Conservation (phyloP, 106 monocot species). For the Acorus gramineus region DNA sequence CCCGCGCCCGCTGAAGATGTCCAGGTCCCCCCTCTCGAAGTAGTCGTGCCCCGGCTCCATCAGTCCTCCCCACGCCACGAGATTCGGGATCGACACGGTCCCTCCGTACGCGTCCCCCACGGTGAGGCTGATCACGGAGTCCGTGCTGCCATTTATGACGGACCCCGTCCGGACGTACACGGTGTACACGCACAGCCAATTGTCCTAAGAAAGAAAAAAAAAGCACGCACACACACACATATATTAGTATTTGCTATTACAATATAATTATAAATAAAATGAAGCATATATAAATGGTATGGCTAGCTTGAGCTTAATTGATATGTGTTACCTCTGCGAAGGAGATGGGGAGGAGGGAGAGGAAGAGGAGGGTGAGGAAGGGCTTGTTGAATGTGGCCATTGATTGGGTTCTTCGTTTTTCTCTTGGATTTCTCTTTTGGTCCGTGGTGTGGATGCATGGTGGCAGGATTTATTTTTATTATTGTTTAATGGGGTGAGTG, state of each 20-base stretch:
- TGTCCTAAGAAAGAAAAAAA: background rate
- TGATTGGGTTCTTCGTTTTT: no score
- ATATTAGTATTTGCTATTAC: no score
- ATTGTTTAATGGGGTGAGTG: no score
- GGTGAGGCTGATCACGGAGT: constrained; percentile 46
- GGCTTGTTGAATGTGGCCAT: background rate
- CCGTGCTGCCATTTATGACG: constrained; percentile 63
- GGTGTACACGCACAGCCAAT: constrained; percentile 65
- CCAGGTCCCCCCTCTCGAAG: constrained; percentile 84
- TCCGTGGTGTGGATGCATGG: no score
- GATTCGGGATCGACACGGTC: constrained; percentile 39
- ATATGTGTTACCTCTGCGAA: background rate
- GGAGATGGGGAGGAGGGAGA: background rate
- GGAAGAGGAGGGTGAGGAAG: background rate
- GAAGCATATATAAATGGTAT: no score
- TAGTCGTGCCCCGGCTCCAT: constrained; percentile 70
- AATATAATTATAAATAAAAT: no score
- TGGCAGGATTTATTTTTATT: no score
- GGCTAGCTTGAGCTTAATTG: no score
- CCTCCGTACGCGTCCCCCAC: constrained; percentile 39
- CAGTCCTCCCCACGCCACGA: constrained; percentile 62
- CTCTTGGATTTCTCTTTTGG: no score
- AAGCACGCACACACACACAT: no score
- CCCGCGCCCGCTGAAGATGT: constrained; percentile 70
- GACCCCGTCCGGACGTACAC: constrained; percentile 69